Percentiles rank a stretch among this genome's conserved stretches.
Conservation (phyloP, 1,139 yeast genomes). For the Casaregolazyma lundiana region DNA sequence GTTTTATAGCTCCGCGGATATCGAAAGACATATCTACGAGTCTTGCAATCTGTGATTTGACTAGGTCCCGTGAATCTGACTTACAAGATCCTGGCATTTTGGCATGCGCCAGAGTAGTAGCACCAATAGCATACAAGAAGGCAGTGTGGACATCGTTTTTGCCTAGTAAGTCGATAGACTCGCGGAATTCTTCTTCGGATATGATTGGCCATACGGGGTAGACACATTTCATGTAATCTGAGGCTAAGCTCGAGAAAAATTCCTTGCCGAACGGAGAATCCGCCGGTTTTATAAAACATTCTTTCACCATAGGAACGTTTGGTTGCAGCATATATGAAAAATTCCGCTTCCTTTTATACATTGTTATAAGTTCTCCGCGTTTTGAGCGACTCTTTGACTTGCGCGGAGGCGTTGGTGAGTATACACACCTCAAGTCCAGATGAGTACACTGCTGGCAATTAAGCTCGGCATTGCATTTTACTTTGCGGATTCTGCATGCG, state of each 20-base stretch:
- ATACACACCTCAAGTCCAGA: conserved; percentile 16
- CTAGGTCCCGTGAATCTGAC: conserved; percentile 7
- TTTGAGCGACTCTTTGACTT: conserved; percentile 11
- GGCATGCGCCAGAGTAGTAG: conserved; percentile 18
- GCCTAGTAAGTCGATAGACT: conserved; percentile 10
- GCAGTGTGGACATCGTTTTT: conserved; percentile 14
- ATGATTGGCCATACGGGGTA: conserved; percentile 22
- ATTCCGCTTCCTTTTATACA: conserved; percentile 8
- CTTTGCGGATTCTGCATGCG: conserved; percentile 19
- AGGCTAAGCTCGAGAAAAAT: conserved; percentile 13
- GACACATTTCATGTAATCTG: conserved; percentile 13
- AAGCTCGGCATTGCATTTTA: conserved; percentile 19
- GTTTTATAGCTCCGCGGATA: conserved; percentile 15
- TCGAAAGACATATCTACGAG: conserved; percentile 16
- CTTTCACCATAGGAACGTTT: too few species aligned
- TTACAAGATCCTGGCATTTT: neutral
- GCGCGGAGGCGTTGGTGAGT: conserved; percentile 12
- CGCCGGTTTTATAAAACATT: neutral
- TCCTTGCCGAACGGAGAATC: conserved; percentile 5
- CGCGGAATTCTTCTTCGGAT: conserved; percentile 14
- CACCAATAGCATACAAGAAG: conserved; percentile 18
- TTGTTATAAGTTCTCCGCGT: conserved; percentile 18
- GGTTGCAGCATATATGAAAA: neutral
- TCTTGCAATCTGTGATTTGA: conserved; percentile 3
- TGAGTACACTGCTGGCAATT: conserved; percentile 17